Base-by-base conservation (phyloP, 805 yeast genomes). In the Wickerhamiella musiphila region DNA sequence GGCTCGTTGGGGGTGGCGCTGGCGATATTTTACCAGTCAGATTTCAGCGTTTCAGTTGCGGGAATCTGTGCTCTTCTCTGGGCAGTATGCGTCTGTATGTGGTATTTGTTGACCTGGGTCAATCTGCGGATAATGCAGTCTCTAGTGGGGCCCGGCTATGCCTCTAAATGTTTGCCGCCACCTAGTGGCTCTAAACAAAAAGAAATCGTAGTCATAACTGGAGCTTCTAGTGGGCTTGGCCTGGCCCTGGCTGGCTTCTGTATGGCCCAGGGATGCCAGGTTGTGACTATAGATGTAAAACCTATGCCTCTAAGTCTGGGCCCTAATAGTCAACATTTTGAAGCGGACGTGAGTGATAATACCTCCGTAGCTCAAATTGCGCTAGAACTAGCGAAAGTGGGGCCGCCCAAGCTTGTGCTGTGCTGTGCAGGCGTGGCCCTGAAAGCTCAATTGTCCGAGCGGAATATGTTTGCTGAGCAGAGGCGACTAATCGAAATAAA, bases 361-460 rank as follows among this genome's bases (percentile, higher is more conserved):
- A 18, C 19, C 63, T 28, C 73, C 68, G 46, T 79, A 11, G 11
- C 8, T 3, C n/a, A 18, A 11, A 25, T 81, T 43, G 61, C 78
- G n/a, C 92, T 93, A 0, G 65, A 79, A 34, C 68, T 73, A 38
- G 63, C 63, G 32, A 77, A 73, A 47, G 90, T 90, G 17, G 92
- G 93, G 18, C 65, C 77, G 8, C 77, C 83, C 27, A 84, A 79
- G 50, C 60, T 82, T 20, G 60, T 83, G 40, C 65, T 84, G 42
- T 82, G 83, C 59, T 83, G 84, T 51, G 94, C 94, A 2, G 95
- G 94, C 28, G 78, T 81, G 32, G 63, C 82, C 45, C 68, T 82
- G 47, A 93, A 79, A 50, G 61, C 82, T 12, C 64, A 72, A 3
- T 7, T 18, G 6, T 28, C 3, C 21, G 23, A 26, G 3, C 21